Evolutionary conservation across 805 yeast species (phyloP).

Genomic region (Wickerhamomyces tratensis): DNA sequence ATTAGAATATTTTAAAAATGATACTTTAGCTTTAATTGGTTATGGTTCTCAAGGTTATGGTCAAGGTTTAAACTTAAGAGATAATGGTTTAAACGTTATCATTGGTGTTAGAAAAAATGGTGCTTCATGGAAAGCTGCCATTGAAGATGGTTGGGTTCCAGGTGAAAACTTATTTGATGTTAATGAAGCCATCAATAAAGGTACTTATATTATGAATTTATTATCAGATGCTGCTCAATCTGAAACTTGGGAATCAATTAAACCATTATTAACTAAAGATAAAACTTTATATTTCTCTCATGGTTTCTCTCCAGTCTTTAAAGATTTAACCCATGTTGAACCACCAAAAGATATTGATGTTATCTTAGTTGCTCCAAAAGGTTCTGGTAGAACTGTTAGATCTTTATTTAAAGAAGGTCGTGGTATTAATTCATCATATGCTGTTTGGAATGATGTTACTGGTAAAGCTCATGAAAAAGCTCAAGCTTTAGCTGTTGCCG

Average conservation of each 20-base stretch:
- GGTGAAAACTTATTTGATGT: constrained; percentile 97
- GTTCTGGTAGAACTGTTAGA: constrained; percentile 99
- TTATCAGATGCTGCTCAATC: constrained; percentile 99
- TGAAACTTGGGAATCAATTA: constrained; percentile 86
- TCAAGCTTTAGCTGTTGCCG: constrained; percentile 96
- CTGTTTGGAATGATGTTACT: constrained; percentile 98
- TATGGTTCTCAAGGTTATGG: constrained; percentile 99
- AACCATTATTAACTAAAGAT: constrained; percentile 91
- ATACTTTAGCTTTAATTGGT: constrained; percentile 95
- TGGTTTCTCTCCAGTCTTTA: constrained; percentile 99
- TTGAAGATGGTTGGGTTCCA: constrained; percentile 99
- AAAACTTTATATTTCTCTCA: constrained; percentile 98
- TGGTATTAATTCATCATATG: constrained; percentile 99
- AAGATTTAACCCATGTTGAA: constrained; percentile 92
- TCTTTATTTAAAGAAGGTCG: constrained; percentile 99
- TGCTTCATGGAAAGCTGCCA: constrained; percentile 99
- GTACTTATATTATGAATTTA: constrained; percentile 95
- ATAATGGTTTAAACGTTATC: constrained; percentile 95
- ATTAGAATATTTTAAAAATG: constrained; percentile 93
- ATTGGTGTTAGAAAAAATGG: constrained; percentile 98
- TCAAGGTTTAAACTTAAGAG: constrained; percentile 98
- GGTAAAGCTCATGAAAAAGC: constrained; percentile 99
- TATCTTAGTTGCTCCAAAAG: constrained; percentile 99
- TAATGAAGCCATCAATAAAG: constrained; percentile 83
- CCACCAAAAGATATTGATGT: constrained; percentile 94